Conservation (phyloP, 2,329 filamentous ascomycete species). For the Aspergillus neoniger region DNA sequence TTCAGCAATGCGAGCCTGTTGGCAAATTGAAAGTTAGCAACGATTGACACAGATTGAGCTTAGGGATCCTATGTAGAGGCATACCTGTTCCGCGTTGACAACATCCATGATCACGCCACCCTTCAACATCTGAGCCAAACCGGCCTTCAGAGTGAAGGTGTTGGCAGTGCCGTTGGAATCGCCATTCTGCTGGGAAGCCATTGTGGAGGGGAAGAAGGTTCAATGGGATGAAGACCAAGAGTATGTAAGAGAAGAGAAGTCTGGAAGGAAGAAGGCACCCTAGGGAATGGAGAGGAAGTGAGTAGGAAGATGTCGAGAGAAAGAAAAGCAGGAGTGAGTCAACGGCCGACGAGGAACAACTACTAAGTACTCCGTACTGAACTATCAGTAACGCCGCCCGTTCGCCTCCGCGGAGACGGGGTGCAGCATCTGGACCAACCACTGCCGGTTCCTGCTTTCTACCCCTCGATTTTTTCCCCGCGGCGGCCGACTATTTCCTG, state of each 20-base stretch:
- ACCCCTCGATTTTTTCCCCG: not conserved
- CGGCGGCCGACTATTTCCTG: conserved; percentile 23
- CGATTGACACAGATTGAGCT: not conserved
- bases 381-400: not conserved
- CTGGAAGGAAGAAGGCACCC: conserved; percentile 3
- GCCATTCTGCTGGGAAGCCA: conserved; percentile 36
- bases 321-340: conserved; percentile 10
- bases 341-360: conserved; percentile 10
- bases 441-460: not conserved
- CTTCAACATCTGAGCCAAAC: conserved; percentile 96
- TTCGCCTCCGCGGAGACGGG: not conserved
- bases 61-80: not conserved
- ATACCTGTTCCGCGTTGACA: conserved; percentile 79
- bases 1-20: conserved; percentile 88
- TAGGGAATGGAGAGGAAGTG: not conserved
- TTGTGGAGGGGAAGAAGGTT: conserved; percentile 23
- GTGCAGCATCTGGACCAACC: not conserved
- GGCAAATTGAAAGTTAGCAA: not conserved
- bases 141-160: conserved; percentile 88
- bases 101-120: conserved; percentile 99
- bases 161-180: conserved; percentile 41
- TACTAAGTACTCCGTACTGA: not conserved
- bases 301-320: not conserved
- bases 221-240: not conserved
- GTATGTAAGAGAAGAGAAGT: conserved; percentile 9